Evolutionary conservation across 2,329 filamentous ascomycete genomes (phyloP).

Genomic region (Mycosphaerella arachidis): DNA sequence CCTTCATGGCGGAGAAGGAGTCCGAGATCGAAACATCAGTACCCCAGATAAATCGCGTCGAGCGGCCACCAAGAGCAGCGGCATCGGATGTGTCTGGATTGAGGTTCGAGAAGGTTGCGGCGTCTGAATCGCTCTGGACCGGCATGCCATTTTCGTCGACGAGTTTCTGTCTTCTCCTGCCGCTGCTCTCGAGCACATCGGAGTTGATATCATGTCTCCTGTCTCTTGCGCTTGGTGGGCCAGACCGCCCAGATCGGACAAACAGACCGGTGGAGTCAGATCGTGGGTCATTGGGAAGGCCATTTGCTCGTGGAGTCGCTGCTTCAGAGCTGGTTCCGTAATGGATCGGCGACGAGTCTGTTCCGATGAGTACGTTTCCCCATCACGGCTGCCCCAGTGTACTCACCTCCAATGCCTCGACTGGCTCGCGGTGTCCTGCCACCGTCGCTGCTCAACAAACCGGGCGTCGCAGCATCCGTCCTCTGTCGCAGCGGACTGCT

Average conservation of each 20-base stretch:
- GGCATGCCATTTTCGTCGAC: constrained; percentile 62
- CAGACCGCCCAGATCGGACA: constrained; percentile 59
- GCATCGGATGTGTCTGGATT: constrained; percentile 89
- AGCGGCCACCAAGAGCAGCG: constrained; percentile 75
- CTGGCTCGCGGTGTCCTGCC: constrained; percentile 69
- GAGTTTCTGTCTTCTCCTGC: constrained; percentile 55
- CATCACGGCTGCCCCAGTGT: not conserved
- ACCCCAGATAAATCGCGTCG: constrained; percentile 86
- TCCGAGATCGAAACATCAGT: constrained; percentile 94
- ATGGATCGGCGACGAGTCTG: constrained; percentile 87
- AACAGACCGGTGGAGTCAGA: constrained; percentile 68
- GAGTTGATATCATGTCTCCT: constrained; percentile 85
- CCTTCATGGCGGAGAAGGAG: constrained; percentile 80
- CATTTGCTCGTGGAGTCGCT: constrained; percentile 33
- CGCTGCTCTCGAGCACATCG: constrained; percentile 58
- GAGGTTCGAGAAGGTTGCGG: constrained; percentile 60
- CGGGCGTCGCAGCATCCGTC: constrained; percentile 19
- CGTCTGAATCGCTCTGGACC: constrained; percentile 53
- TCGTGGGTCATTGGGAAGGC: constrained; percentile 59
- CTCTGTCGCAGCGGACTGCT: constrained; percentile 46
- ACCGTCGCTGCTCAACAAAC: constrained; percentile 48
- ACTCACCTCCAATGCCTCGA: constrained; percentile 59
- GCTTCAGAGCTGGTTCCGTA: constrained; percentile 80
- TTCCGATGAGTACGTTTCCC: constrained; percentile 16
- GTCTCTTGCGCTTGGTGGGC: constrained; percentile 54